Conservation (phyloP, 1,284 basidiomycete species). For the Athelia sp. region DNA sequence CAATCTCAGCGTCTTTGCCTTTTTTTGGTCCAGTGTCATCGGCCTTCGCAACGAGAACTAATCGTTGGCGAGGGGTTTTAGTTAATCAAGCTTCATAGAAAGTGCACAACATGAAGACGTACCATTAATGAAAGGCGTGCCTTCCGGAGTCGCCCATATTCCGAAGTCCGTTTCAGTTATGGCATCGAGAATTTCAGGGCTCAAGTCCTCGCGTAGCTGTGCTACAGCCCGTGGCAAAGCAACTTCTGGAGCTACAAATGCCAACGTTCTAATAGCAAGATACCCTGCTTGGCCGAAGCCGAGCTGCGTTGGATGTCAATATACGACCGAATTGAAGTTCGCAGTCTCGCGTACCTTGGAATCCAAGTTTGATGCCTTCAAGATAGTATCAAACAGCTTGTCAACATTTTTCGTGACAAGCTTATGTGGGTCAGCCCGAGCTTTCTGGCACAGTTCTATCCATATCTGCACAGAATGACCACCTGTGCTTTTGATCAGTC, state of each 20-base stretch:
- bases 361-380: constrained; percentile 38
- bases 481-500: constrained; percentile 27
- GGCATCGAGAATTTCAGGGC: constrained; percentile 49
- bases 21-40: constrained; percentile 54
- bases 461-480: constrained; percentile 62
- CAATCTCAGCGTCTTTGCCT: constrained; percentile 82
- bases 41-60: constrained; percentile 65
- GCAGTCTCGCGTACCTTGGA: constrained; percentile 32
- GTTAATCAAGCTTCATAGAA: constrained; percentile 2
- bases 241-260: constrained; percentile 70
- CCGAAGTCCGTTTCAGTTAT: constrained; percentile 73
- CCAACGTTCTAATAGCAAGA: constrained; percentile 69
- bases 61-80: neutral
- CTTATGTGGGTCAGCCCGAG: constrained; percentile 61
- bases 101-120: constrained; percentile 15
- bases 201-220: constrained; percentile 62
- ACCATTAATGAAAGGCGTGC: constrained; percentile 78
- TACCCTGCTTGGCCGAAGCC: constrained; percentile 66
- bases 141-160: constrained; percentile 83
- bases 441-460: constrained; percentile 79
- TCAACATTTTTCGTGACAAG: constrained; percentile 49
- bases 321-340: neutral
- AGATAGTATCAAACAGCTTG: constrained; percentile 42
- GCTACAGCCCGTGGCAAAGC: constrained; percentile 69
- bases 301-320: constrained; percentile 20